Base-by-base conservation (phyloP, 2,329 filamentous ascomycete genomes). In the Xylaria sp. region DNA sequence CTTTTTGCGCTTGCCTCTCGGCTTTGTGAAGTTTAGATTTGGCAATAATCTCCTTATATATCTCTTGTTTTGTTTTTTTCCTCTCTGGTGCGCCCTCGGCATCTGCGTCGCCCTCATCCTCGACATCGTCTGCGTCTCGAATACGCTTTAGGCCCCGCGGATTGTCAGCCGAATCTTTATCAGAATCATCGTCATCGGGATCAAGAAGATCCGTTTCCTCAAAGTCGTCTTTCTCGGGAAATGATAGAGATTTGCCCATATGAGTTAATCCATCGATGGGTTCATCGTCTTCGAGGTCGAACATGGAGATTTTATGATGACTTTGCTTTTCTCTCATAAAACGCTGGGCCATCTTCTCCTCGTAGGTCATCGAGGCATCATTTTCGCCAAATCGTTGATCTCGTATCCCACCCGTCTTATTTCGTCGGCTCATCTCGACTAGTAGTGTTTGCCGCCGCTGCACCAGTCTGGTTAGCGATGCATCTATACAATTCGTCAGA, bases 1-100 rank as follows among this genome's bases (percentile, higher is more conserved):
- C 96, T 78, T 97, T 98, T 33, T 90, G 89, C 69, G 93, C 91
- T 81, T 99, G 96, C 49, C 96, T 90, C 82, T 98, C 94, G 78
- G 95, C 94, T 82, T 97, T 98, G 86, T 98, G 88, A 71, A 93
- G 86, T 79, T 99, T 99, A 0, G 95, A 98, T 82, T 99, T 99
- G 69, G 94, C 93, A 73, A 99, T 98, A 70, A 99, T 87, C 80
- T 99, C 97, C 77, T 97, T 92, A 93, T 98, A 98, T 59, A 99
- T 93, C 80, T 99, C 96, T 63, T 96, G 92, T 82, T 98, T 98
- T 2, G 91, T 91, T 84, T 98, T 99, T 81, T 97, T 98, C 68
- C 91, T 88, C 75, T 95, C 92, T 0, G 94, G 94, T 71, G 90
- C 83, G 23, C 91, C 88, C 75, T 94, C 91, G 0, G 93, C 93